Evolutionary conservation across 306 rosid species (phyloP), one percentile per base, ranked within the genome.

Genomic region (Mimosa pudica): DNA sequence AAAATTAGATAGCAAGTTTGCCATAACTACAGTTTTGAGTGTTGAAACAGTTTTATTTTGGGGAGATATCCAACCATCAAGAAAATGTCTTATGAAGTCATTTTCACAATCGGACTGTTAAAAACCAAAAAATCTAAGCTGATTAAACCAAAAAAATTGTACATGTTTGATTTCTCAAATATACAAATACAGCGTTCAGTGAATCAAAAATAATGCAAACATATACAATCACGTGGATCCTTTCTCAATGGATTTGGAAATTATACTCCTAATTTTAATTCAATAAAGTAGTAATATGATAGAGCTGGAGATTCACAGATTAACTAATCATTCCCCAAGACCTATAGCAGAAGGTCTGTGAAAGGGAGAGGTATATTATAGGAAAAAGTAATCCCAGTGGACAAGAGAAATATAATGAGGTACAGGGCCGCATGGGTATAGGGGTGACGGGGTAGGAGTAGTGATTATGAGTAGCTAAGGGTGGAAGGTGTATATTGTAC

Each of bases 191-290:
- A 52, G 4, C n/a, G 11, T 11, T 42, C 76, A 38, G 13, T 11
- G 45, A 51, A 70, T 49, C 52, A 14, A n/a, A n/a, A 48, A 61
- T 54, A 4, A 17, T 20, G 70, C n/a, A 64, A 7, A 41, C 33
- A 74, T 45, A 10, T 57, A 69, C 18, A 81, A 81, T 48, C 67
- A 68, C 24, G 64, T 1, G 64, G 57, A 58, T 36, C 76, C 64
- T 74, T 13, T 74, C 8, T 35, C 75, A 45, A 3, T 54, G 11
- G 5, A 81, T 45, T 42, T 14, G 16, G 62, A 58, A 36, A 58
- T 47, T 41, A 45, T 32, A 48, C n/a, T 47, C 32, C 6, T 32
- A 45, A 30, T 32, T 68, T 63, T 20, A 24, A 46, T 55, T 75
- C 64, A 16, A 75, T 70, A 62, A 6, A 55, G n/a, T 38, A 38